These are phyloP conservation scores for sorghum (Sorghum bicolor) DNA, from an alignment of 176 grass and related monocot genomes.

Conservation along the genomic window DNA sequence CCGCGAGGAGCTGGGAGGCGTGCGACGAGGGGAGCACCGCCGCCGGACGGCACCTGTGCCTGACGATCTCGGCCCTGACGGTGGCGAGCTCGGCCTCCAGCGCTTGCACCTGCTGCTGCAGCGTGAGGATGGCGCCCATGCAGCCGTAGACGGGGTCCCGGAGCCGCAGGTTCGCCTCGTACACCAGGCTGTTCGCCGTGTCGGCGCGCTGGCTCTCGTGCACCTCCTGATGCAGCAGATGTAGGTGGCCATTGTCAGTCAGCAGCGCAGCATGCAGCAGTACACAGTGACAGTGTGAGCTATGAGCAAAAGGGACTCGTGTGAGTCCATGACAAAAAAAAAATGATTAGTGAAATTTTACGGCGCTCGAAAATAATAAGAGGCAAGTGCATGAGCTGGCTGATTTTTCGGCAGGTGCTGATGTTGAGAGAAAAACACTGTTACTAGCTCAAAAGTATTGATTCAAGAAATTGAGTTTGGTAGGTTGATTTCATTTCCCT, in stretches of 20 bases:
- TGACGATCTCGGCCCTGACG: slow-evolving; percentile 65
- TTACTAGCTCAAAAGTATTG: too few species aligned
- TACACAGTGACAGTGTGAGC: neutral
- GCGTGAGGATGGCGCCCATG: slow-evolving; percentile 78
- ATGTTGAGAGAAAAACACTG: too few species aligned
- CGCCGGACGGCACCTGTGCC: slow-evolving; percentile 53
- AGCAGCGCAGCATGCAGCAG: neutral
- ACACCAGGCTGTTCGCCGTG: slow-evolving; percentile 85
- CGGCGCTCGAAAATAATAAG: too few species aligned
- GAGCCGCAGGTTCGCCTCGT: slow-evolving; percentile 88
- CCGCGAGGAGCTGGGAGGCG: slow-evolving; percentile 45
- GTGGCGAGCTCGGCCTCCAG: slow-evolving; percentile 69
- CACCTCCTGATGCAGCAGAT: slow-evolving; percentile 58
- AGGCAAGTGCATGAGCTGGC: too few species aligned
- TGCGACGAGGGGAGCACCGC: slow-evolving; percentile 55
- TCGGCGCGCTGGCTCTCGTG: slow-evolving; percentile 82
- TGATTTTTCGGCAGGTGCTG: too few species aligned
- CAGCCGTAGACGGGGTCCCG: slow-evolving; percentile 88
- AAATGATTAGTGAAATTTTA: too few species aligned
- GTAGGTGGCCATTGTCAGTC: neutral
- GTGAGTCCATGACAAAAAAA: too few species aligned
- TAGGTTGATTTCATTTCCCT: neutral
- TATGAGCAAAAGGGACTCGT: too few species aligned
- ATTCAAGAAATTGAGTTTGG: neutral
- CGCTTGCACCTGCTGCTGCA: slow-evolving; percentile 87